Conservation (phyloP, 148 eudicot genomes). For the Nyssa sinensis region DNA sequence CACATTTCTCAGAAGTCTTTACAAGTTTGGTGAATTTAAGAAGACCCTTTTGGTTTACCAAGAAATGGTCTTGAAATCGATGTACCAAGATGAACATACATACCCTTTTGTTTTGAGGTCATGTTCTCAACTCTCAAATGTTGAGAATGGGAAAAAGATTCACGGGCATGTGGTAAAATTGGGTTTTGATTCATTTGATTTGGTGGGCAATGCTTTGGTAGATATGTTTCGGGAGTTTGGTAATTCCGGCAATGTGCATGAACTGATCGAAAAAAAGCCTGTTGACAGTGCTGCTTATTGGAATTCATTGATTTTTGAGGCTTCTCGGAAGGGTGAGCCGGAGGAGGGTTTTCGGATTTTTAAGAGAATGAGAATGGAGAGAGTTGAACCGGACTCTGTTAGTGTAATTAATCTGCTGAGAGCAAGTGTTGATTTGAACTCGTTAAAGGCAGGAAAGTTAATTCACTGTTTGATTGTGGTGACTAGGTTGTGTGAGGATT, state of each 20-base stretch:
- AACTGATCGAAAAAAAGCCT: slow-evolving; percentile 26
- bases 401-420: slow-evolving; percentile 30
- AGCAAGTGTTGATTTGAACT: slow-evolving; percentile 29
- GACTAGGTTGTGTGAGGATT: slow-evolving; percentile 22
- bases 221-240: slow-evolving; percentile 21
- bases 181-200: slow-evolving; percentile 23
- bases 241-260: slow-evolving; percentile 14
- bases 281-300: slow-evolving; percentile 18
- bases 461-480: slow-evolving; percentile 28
- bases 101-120: slow-evolving; percentile 36
- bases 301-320: slow-evolving; percentile 20
- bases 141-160: slow-evolving; percentile 15
- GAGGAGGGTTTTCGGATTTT: slow-evolving; percentile 15
- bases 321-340: slow-evolving; percentile 19
- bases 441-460: slow-evolving; percentile 19
- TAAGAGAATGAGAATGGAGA: slow-evolving; percentile 24
- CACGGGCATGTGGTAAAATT: slow-evolving; percentile 33
- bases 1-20: slow-evolving; percentile 23
- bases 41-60: slow-evolving; percentile 28
- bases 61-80: slow-evolving; percentile 28
- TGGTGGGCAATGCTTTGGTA: slow-evolving; percentile 21
- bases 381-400: slow-evolving; percentile 16
- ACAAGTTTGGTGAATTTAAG: slow-evolving; percentile 20
- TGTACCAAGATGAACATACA: slow-evolving; percentile 27
- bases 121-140: slow-evolving; percentile 11